Conservation (phyloP, 2,329 filamentous ascomycete genomes). For the Tolypocladium endophyticum region DNA sequence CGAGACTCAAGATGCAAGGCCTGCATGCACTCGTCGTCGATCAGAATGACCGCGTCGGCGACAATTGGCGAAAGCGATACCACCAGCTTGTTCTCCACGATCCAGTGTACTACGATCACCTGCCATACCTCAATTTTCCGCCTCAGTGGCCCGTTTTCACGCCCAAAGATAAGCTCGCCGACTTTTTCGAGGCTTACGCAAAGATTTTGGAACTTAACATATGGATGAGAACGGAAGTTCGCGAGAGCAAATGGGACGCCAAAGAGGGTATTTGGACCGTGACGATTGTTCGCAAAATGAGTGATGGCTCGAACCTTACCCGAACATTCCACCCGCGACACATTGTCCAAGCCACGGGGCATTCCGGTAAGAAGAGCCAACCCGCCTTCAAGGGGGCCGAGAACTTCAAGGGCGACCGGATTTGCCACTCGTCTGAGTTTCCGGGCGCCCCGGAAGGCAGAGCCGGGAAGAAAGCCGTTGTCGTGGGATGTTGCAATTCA, state of each 20-base stretch:
- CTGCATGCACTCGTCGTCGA: slow-evolving; percentile 49
- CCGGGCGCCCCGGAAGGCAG: slow-evolving; percentile 35
- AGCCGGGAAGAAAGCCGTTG: slow-evolving; percentile 48
- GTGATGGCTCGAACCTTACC: slow-evolving; percentile 34
- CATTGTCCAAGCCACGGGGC: slow-evolving; percentile 57
- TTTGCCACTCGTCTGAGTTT: slow-evolving; percentile 55
- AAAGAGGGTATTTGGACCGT: slow-evolving; percentile 42
- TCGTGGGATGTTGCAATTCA: slow-evolving; percentile 60
- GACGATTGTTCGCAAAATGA: slow-evolving; percentile 37
- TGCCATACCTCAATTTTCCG: slow-evolving; percentile 57
- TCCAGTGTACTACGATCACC: slow-evolving; percentile 49
- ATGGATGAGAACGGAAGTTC: slow-evolving; percentile 46
- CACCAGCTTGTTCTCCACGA: slow-evolving; percentile 59
- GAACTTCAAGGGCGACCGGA: slow-evolving; percentile 45
- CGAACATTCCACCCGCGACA: slow-evolving; percentile 51
- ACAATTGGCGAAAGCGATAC: slow-evolving; percentile 55
- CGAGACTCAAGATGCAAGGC: slow-evolving; percentile 48
- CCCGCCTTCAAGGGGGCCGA: slow-evolving; percentile 47
- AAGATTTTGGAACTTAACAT: slow-evolving; percentile 57
- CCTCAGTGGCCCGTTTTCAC: slow-evolving; percentile 58
- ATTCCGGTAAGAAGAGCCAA: slow-evolving; percentile 54
- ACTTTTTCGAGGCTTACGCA: slow-evolving; percentile 59
- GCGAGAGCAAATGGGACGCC: slow-evolving; percentile 38
- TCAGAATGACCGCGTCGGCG: slow-evolving; percentile 44
- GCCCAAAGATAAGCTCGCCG: slow-evolving; percentile 60